Evolutionary conservation across 2,329 filamentous ascomycete species (phyloP), one percentile per base, ranked within the genome.

Genomic region (Hirsutella rhossiliensis): DNA sequence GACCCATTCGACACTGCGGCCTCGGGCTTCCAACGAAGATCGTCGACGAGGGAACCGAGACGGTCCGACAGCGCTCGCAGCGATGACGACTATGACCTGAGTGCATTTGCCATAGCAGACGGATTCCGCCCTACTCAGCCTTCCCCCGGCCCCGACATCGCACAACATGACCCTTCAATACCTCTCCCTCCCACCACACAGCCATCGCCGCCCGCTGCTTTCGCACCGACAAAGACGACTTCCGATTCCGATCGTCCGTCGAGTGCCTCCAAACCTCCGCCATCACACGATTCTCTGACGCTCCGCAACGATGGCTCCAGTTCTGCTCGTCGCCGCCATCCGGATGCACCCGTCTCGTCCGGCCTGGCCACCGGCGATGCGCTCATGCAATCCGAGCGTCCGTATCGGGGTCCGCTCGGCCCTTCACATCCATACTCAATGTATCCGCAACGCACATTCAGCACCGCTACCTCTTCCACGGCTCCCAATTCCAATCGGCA

Each of bases 401-500:
- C 83, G 12, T 85, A 87, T 51, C 75, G 75, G 15, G 83, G 80
- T 7, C 76, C 80, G 2, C 78, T 75, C 4, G 82, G 80, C 3
- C 87, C 87, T 17, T 92, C 85, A 43, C 84, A 92, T 61, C 85
- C 87, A 0, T 94, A 94, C 59, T 78, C 77, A 52, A 82, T 90
- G 78, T 94, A 94, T 60, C 78, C 82, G 7, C 87, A 94, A 58
- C 76, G 79, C 43, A 65, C 65, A 44, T 75, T 82, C 20, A 89
- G 86, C 56, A 67, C 83, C 32, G 75, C 78, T n/a, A 87, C 86
- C 18, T 76, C 80, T 13, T 80, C 84, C 8, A 88, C 85, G 12
- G 66, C 75, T 38, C 49, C 54, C 2, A 56, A 62, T 15, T 48
- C 53, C 5, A 49, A 53, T 34, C 57, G 57, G 53, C 50, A 50